Conservation (phyloP, 2,329 filamentous ascomycete genomes). For the Neurospora crassa region DNA sequence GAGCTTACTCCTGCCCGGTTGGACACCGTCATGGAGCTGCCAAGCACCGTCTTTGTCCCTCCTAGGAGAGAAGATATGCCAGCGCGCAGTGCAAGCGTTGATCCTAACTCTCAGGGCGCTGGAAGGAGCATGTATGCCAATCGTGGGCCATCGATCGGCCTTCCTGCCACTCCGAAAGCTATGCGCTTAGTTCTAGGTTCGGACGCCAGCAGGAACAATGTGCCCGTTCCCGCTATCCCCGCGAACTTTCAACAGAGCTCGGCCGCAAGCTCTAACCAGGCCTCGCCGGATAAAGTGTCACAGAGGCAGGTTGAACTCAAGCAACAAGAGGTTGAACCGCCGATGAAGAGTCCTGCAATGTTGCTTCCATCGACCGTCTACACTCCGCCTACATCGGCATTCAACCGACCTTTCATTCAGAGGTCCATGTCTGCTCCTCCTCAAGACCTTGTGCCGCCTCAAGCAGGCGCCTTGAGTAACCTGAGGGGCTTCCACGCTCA, state of each 20-base stretch:
- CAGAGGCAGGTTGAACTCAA: constrained; percentile 21
- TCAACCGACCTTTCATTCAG: constrained; percentile 28
- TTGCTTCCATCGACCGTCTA: constrained; percentile 51
- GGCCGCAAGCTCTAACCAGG: constrained; percentile 17
- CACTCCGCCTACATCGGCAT: constrained; percentile 39
- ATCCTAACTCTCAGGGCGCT: constrained; percentile 34
- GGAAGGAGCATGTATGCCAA: constrained; percentile 38
- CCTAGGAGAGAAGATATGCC: constrained; percentile 33
- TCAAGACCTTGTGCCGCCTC: constrained; percentile 30
- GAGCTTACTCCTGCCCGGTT: constrained; percentile 34
- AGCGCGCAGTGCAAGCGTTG: constrained; percentile 55
- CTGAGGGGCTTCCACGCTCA: constrained; percentile 26
- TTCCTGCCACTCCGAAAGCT: constrained; percentile 85
- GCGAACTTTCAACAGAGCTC: constrained; percentile 35
- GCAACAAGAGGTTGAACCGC: constrained; percentile 18
- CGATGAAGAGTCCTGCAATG: constrained; percentile 16
- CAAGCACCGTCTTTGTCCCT: constrained; percentile 31
- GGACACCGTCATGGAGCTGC: constrained; percentile 30
- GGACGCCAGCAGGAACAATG: constrained; percentile 34
- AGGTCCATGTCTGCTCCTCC: constrained; percentile 55
- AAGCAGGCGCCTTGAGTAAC: constrained; percentile 5
- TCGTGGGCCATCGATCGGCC: constrained; percentile 50
- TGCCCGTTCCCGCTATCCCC: constrained; percentile 45
- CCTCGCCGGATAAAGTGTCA: constrained; percentile 16
- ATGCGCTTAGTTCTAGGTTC: constrained; percentile 72